Evolutionary conservation across 2,329 filamentous ascomycete species (phyloP), one percentile per base, ranked within the genome.

Genomic region (Mycogone perniciosa): DNA sequence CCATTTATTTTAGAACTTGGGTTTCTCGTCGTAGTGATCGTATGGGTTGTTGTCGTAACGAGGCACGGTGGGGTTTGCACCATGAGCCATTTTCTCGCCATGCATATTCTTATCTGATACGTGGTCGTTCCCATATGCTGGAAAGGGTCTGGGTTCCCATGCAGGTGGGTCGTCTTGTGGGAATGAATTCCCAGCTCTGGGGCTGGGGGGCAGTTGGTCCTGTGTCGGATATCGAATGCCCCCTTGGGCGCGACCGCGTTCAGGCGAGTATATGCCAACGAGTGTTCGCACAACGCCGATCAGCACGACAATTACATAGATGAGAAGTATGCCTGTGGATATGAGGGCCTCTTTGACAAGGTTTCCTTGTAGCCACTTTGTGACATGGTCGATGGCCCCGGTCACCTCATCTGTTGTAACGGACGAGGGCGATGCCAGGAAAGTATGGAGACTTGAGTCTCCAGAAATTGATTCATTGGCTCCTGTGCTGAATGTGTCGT

Each of bases 401-500:
- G 85, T 88, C 59, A 97, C 87, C 62, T 91, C 86, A 69, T 96
- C 88, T 37, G 83, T 84, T 6, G 90, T 85, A 51, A 83, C 79
- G 56, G 79, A 80, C 31, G 83, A 83, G 0, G 90, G 84, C 53
- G 85, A 81, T n/a, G 89, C 78, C 44, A 97, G 81, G 67, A 97
- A 93, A 8, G 78, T 80, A 37, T 79, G 79, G 47, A 85, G 76
- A 47, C 79, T 74, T 8, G 74, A 73, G 57, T 86, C 80, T 48
- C 79, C 80, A 6, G 71, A 65, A 52, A 85, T 70, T 35, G 77
- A 79, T 42, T 77, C 75, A 31, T 81, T 73, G 50, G 91, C 88
- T 39, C 91, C 90, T 48, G 85, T 72, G 52, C 88, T 92, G 71
- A 97, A 95, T 1, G 87, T 88, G 64, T 96, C 79, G 60, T 88